Percentiles rank a stretch among this genome's conserved stretches.
These are phyloP conservation scores for Naganishia albida DNA, from an alignment of 1,284 basidiomycete species.

Conservation along the genomic window DNA sequence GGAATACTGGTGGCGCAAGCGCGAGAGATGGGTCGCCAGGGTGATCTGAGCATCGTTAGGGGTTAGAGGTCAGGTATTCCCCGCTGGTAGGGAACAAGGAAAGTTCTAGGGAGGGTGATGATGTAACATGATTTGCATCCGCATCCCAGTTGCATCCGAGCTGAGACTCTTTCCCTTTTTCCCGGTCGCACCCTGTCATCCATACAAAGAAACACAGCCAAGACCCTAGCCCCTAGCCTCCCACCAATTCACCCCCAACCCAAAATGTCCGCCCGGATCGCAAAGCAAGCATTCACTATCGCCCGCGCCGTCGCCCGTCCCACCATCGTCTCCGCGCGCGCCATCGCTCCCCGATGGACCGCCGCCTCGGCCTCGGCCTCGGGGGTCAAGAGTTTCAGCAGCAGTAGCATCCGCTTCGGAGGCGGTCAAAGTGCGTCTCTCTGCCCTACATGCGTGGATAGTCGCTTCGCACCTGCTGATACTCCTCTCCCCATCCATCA, in stretches of 20 bases:
- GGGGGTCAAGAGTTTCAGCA: conserved; percentile 43
- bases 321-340: conserved; percentile 1
- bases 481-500: conserved; percentile 47
- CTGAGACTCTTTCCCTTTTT: conserved; percentile 14
- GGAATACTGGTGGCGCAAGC: not conserved
- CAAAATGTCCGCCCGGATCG: conserved; percentile 26
- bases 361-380: conserved; percentile 15
- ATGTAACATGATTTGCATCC: conserved; percentile 22
- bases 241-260: not conserved
- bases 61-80: too few relatives aligned
- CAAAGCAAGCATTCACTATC: conserved; percentile 17
- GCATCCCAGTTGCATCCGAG: too few relatives aligned
- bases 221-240: not conserved
- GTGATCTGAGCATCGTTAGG: too few relatives aligned
- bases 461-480: conserved; percentile 3
- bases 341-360: conserved; percentile 17
- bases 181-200: conserved; percentile 9
- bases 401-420: conserved; percentile 42
- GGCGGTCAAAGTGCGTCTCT: conserved; percentile 46
- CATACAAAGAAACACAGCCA: not conserved
- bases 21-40: too few relatives aligned
- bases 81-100: not conserved
- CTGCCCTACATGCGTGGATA: conserved; percentile 26
- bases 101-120: conserved; percentile 26
- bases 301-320: conserved; percentile 27